These are phyloP conservation scores for Diaporthe amygdali DNA, from an alignment of 2,329 filamentous ascomycete genomes.

Conservation along the genomic window DNA sequence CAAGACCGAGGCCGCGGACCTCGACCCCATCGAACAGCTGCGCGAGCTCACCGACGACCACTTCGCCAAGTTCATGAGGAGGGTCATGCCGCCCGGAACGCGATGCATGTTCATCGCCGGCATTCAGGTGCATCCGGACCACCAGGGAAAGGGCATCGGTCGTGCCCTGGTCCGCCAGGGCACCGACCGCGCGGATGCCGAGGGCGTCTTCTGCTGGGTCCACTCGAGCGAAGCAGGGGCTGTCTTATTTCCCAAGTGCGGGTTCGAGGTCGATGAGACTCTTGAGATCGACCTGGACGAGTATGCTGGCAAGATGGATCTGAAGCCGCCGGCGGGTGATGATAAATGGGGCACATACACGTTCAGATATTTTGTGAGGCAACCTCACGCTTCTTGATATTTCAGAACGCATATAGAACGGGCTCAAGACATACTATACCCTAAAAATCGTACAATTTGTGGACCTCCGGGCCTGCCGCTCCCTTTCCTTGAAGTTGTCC, in stretches of 20 bases:
- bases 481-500: neutral
- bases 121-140: constrained; percentile 36
- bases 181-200: constrained; percentile 34
- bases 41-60: constrained; percentile 36
- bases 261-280: constrained; percentile 35
- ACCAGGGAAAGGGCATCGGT: constrained; percentile 40
- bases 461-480: neutral
- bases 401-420: neutral
- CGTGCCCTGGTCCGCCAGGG: constrained; percentile 39
- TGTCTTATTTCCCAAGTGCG: constrained; percentile 35
- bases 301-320: constrained; percentile 31
- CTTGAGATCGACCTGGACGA: constrained; percentile 40
- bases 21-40: constrained; percentile 36
- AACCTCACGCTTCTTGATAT: neutral
- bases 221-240: constrained; percentile 39
- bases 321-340: constrained; percentile 30
- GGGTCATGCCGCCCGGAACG: constrained; percentile 32
- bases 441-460: neutral
- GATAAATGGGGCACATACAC: constrained; percentile 39
- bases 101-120: constrained; percentile 42
- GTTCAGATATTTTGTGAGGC: constrained; percentile 39
- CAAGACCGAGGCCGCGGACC: constrained; percentile 4
- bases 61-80: constrained; percentile 33
- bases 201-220: constrained; percentile 39
- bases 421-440: too few species aligned